These are phyloP conservation scores for Phyllachora maydis DNA, from an alignment of 2,329 filamentous ascomycete species.

Conservation along the genomic window DNA sequence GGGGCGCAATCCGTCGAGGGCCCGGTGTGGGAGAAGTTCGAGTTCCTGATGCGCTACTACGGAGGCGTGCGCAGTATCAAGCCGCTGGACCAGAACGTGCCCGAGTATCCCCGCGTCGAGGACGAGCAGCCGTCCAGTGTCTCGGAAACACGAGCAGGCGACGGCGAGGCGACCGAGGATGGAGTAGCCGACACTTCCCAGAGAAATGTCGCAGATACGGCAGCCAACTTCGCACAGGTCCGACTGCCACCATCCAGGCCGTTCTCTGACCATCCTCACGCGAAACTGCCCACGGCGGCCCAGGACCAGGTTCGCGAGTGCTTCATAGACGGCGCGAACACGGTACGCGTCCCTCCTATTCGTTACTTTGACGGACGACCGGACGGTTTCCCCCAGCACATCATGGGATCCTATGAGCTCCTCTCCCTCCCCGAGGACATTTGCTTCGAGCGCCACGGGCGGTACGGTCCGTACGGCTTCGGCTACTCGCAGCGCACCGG, in stretches of 20 bases:
- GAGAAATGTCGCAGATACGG: too few relatives aligned
- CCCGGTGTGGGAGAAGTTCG: constrained; percentile 64
- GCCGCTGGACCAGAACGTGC: constrained; percentile 40
- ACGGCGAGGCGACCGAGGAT: constrained; percentile 3
- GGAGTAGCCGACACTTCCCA: constrained; percentile 9
- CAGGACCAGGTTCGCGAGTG: constrained; percentile 48
- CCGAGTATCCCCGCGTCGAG: constrained; percentile 58
- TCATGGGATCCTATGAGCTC: constrained; percentile 71
- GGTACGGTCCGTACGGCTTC: constrained; percentile 73
- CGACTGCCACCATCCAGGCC: constrained; percentile 24
- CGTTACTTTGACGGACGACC: constrained; percentile 62
- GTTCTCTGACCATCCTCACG: constrained; percentile 24
- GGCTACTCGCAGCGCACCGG: constrained; percentile 66
- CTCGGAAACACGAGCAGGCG: too few relatives aligned
- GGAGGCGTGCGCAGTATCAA: constrained; percentile 64
- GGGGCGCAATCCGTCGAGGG: too few relatives aligned
- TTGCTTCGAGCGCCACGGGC: constrained; percentile 83
- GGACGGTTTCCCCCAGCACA: constrained; percentile 63
- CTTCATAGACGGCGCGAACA: constrained; percentile 51
- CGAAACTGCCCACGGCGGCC: constrained; percentile 12
- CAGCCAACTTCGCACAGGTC: too few relatives aligned
- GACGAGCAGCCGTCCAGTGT: constrained; percentile 30
- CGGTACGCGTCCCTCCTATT: constrained; percentile 45
- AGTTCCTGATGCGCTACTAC: constrained; percentile 74
- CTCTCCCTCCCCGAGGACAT: constrained; percentile 64